Conservation (phyloP, 441 rosid genomes). For the Bocquillonia castaneifolia region DNA sequence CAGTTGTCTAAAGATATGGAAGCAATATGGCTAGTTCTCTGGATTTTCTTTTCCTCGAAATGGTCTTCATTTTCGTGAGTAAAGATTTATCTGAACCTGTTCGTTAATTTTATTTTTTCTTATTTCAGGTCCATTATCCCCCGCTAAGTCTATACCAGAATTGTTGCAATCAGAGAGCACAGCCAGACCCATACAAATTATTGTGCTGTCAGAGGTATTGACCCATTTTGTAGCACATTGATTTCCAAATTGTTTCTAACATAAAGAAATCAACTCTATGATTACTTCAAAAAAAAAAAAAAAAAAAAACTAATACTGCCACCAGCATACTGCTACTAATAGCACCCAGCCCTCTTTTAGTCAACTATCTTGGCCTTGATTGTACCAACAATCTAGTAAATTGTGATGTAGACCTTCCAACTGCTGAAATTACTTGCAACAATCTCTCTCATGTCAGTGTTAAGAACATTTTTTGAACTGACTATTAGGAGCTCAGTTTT, state of each 20-base stretch:
- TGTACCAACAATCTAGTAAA: not conserved
- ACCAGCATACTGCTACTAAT: not conserved
- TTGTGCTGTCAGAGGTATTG: not conserved
- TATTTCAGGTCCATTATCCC: not conserved
- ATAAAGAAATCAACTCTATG: not conserved
- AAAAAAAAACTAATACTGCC: not conserved
- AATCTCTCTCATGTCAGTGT: not conserved
- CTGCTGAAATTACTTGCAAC: not conserved
- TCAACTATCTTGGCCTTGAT: not conserved
- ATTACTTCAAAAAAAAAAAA: not conserved
- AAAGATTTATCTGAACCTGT: not conserved
- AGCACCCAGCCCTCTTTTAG: not conserved
- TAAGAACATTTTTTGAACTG: not conserved
- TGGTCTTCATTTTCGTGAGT: too few relatives aligned
- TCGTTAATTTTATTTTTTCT: not conserved
- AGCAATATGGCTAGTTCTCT: too few relatives aligned
- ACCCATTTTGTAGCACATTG: not conserved
- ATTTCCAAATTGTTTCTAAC: not conserved
- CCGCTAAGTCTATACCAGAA: not conserved
- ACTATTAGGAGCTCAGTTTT: too few relatives aligned
- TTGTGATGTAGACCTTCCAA: not conserved
- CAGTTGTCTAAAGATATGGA: not conserved
- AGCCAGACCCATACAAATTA: not conserved
- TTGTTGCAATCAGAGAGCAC: not conserved
- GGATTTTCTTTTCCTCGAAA: too few relatives aligned